Evolutionary conservation across 352 stramenopile genomes (phyloP).

Genomic region (Globisporangium lucens): DNA sequence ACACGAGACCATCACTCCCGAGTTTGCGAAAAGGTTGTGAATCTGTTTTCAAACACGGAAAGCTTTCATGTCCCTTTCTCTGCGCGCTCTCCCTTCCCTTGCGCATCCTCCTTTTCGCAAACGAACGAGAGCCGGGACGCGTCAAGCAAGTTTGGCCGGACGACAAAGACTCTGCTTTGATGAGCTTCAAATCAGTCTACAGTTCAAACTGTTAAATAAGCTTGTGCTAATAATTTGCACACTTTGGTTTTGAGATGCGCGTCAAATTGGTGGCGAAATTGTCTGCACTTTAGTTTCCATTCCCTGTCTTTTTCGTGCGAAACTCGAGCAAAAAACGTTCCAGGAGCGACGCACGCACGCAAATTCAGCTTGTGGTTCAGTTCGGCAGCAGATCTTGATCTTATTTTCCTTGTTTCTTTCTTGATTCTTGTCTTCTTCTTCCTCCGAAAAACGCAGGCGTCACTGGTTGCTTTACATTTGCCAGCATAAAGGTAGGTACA

Average conservation of each 20-base stretch:
- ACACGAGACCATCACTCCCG: no score
- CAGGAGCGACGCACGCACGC: no score
- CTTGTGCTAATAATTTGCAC: no score
- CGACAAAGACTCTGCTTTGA: no score
- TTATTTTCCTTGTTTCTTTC: not conserved
- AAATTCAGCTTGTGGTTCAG: not conserved
- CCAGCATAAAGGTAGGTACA: slow-evolving; percentile 13
- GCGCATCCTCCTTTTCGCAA: not conserved
- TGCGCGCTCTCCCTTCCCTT: not conserved
- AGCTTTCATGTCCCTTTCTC: not conserved
- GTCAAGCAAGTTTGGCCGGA: not conserved
- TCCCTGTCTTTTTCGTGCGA: not conserved
- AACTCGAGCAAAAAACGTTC: not conserved
- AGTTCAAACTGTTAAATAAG: no score
- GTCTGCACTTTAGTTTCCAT: not conserved
- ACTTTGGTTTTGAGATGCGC: no score
- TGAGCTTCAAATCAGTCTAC: no score
- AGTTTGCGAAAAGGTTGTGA: no score
- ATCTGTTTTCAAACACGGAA: no score
- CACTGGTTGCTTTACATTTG: slow-evolving; percentile 1
- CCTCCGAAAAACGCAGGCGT: no score
- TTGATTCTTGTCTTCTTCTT: not conserved
- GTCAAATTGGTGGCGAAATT: no score
- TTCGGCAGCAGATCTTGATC: not conserved
- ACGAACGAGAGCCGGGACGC: not conserved